Base-by-base conservation (phyloP, 805 yeast species). In the Ascoidea asiatica region DNA sequence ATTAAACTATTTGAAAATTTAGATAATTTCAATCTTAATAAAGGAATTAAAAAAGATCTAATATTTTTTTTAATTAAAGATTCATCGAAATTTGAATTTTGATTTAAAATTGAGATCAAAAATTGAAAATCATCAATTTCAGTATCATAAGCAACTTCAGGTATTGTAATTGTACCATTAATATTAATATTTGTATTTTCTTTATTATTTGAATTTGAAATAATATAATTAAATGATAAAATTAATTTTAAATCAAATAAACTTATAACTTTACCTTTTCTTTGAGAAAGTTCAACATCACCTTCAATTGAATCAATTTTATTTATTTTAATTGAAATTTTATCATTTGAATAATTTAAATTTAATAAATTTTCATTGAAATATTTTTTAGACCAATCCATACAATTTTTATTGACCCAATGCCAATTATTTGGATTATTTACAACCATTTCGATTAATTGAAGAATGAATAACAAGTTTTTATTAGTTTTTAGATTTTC, bases 391-490 rank as follows among this genome's bases (percentile, higher is more conserved):
- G 96, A 73, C 98, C 98, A 92, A 46, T 76, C 80, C 46, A 90
- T 73, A 66, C 98, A 92, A 69, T 92, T 92, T 63, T 90, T 90
- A 65, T 90, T 97, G 50, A 89, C 97, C 97, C 97, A 92, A 71
- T 92, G 98, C 98, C 98, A 90, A 67, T 90, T 90, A 64, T 92
- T 92, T 37, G 97, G 97, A 72, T 90, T 92, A 65, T 87, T 82
- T 29, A 92, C 89, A 38, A 85, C 97, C 97, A 90, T 90, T 37
- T 52, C 11, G 33, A 23, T 23, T 7, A 7, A 7, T 7, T 7
- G 33, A 23, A 23, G 33, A 23, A n/a, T n/a, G n/a, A n/a, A n/a
- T n/a, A n/a, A n/a, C n/a, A n/a, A n/a, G n/a, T n/a, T n/a, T n/a
- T n/a, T n/a, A n/a, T n/a, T n/a, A n/a, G n/a, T n/a, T n/a, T n/a